These are phyloP conservation scores for Yamadazyma blattariae DNA, from an alignment of 1,139 yeast species.

Conservation along the genomic window DNA sequence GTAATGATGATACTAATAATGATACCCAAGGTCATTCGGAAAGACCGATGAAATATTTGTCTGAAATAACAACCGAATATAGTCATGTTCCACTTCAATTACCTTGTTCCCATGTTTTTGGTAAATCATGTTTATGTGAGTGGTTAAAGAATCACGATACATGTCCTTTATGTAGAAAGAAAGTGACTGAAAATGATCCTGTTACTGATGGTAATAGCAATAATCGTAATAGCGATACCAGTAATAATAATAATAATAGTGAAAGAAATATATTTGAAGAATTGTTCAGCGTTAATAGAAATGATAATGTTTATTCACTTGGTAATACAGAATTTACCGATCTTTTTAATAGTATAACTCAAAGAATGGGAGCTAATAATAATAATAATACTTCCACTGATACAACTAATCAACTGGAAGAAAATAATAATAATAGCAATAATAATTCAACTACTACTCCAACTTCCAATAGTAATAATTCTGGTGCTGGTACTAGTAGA, in stretches of 20 bases:
- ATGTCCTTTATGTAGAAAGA: conserved; percentile 78
- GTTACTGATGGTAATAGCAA: conserved; percentile 2
- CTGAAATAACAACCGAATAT: conserved; percentile 32
- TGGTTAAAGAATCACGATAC: conserved; percentile 71
- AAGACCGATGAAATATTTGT: conserved; percentile 15
- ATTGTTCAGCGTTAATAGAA: too few species aligned
- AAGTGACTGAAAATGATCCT: conserved; percentile 31
- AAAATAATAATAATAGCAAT: neutral
- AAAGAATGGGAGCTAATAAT: neutral
- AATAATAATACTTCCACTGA: neutral
- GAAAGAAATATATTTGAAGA: too few species aligned
- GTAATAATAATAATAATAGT: conserved; percentile 6
- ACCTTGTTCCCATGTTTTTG: conserved; percentile 83
- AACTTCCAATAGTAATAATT: neutral
- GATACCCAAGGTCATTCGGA: conserved; percentile 2
- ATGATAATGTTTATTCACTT: conserved; percentile 4
- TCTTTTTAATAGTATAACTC: conserved; percentile 3
- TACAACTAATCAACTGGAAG: neutral
- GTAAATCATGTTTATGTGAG: conserved; percentile 66
- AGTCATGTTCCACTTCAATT: conserved; percentile 64
- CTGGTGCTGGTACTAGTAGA: neutral
- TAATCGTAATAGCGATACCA: conserved; percentile 2
- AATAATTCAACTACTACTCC: neutral
- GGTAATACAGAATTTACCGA: conserved; percentile 7
- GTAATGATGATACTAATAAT: conserved; percentile 2